Percentiles rank a stretch among this genome's conserved stretches.
These are phyloP conservation scores for Vigna nakashimae DNA, from an alignment of 306 rosid species.

Conservation along the genomic window DNA sequence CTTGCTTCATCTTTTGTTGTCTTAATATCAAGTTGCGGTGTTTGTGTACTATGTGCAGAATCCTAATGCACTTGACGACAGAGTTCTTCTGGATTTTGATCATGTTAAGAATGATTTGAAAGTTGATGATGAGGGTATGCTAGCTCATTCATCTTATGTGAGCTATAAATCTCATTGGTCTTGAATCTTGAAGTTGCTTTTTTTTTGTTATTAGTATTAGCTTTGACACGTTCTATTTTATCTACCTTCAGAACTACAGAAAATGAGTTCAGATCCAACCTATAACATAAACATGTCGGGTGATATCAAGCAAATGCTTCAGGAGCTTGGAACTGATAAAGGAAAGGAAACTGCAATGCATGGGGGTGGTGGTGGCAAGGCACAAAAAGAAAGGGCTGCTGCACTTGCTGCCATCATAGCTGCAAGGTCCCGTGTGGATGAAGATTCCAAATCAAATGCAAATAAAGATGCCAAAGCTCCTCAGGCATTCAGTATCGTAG, in stretches of 20 bases:
- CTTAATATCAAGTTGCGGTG: conserved; percentile 28
- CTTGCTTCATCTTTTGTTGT: conserved; percentile 23
- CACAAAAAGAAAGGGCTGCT: conserved; percentile 93
- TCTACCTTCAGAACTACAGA: conserved; percentile 67
- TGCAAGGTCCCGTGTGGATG: conserved; percentile 81
- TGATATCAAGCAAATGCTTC: conserved; percentile 92
- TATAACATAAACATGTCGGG: conserved; percentile 87
- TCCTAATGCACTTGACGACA: conserved; percentile 87
- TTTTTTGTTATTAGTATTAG: conserved; percentile 29
- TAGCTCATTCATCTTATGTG: conserved; percentile 40
- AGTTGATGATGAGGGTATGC: conserved; percentile 89
- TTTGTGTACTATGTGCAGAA: conserved; percentile 68
- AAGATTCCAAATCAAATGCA: conserved; percentile 65
- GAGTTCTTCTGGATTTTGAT: conserved; percentile 89
- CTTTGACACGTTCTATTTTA: conserved; percentile 37
- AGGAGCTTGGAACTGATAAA: conserved; percentile 93
- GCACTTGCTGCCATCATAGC: conserved; percentile 91
- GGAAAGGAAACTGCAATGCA: conserved; percentile 91
- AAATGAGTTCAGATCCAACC: conserved; percentile 75
- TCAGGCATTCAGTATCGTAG: conserved; percentile 91
- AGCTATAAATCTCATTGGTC: conserved; percentile 28
- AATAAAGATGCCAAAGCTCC: conserved; percentile 62
- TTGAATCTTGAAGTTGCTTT: conserved; percentile 33
- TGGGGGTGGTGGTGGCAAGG: conserved; percentile 99
- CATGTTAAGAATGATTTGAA: conserved; percentile 81